Evolutionary conservation across 768 basidiomycete genomes (phyloP), one percentile per base, ranked within the genome.

Genomic region (Lactifluus echinatus): DNA sequence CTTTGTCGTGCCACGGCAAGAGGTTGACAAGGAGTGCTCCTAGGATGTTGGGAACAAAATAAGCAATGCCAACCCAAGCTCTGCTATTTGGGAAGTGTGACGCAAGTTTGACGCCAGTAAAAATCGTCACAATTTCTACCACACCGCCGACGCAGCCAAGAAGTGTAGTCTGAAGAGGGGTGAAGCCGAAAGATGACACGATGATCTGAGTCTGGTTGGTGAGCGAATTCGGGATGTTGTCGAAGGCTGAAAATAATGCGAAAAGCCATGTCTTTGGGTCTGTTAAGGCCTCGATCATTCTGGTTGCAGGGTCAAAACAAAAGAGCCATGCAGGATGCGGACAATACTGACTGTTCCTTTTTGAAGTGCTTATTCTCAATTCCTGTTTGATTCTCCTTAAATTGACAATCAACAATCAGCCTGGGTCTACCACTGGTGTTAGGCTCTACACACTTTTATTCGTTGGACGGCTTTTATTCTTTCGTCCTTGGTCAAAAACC

Each of bases 341-440:
- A 53, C 8, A 11, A 19, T 40, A 75, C 84, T 60, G 54, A 87
- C 87, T 90, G 88, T 36, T 87, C 84, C 52, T 75, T 80, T 72
- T 90, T 90, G 72, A 87, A 90, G 51, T 76, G 76, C 64, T 90
- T 91, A 66, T 87, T 89, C 70, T 89, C 88, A 10, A 89, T 79
- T 29, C 88, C 89, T 0, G 85, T 85, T 79, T 90, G 86, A 60
- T 89, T 88, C 69, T 74, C 78, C 80, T 83, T 61, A 21, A 19
- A n/a, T 87, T 84, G 61, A 89, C 87, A 57, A 45, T 8, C 21
- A 17, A 53, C 5, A 36, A 46, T 51, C 44, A 34, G 36, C 40
- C 28, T 17, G 21, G 17, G 14, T 15, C 5, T 19, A 23, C 3
- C 5, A 23, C 14, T 42, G 6, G 4, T n/a, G 26, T 23, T 3